A percentile compares a stretch with the other conserved stretches of the same genome.
Evolutionary conservation across 2,329 filamentous ascomycete genomes (phyloP).

Genomic region (Furcasterigmium sp.): DNA sequence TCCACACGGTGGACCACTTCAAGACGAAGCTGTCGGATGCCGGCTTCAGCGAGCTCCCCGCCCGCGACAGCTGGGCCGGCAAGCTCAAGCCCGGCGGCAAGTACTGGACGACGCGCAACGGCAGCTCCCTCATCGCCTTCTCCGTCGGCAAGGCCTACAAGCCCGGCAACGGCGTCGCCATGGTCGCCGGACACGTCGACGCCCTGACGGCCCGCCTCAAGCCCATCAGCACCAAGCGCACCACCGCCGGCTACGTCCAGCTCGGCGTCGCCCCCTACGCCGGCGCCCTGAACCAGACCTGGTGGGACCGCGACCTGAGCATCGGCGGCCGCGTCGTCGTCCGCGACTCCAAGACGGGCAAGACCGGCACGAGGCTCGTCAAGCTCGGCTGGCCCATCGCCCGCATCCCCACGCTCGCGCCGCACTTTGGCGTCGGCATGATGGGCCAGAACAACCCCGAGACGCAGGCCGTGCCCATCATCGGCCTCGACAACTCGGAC

Average conservation of each 20-base stretch:
- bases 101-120: conserved; percentile 85
- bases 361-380: conserved; percentile 76
- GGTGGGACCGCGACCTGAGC: conserved; percentile 95
- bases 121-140: conserved; percentile 81
- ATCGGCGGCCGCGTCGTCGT: conserved; percentile 88
- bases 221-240: conserved; percentile 81
- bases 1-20: conserved; percentile 81
- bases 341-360: conserved; percentile 64
- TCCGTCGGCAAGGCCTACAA: conserved; percentile 74
- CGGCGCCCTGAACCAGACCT: conserved; percentile 79
- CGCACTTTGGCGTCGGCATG: conserved; percentile 82
- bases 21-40: conserved; percentile 63
- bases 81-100: conserved; percentile 75
- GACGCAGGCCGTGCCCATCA: conserved; percentile 90
- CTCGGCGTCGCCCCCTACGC: conserved; percentile 91
- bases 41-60: conserved; percentile 74
- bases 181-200: conserved; percentile 90
- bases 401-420: conserved; percentile 83
- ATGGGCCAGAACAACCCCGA: conserved; percentile 70
- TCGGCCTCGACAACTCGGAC: conserved; percentile 76
- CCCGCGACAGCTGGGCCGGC: conserved; percentile 71
- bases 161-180: conserved; percentile 79
- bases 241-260: conserved; percentile 79
- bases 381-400: conserved; percentile 95
- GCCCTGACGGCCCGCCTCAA: conserved; percentile 87